A percentile compares a stretch with the other conserved stretches of the same genome.
Evolutionary conservation across 2,329 filamentous ascomycete species (phyloP).

Genomic region (Phaeophleospora eucalypticola): DNA sequence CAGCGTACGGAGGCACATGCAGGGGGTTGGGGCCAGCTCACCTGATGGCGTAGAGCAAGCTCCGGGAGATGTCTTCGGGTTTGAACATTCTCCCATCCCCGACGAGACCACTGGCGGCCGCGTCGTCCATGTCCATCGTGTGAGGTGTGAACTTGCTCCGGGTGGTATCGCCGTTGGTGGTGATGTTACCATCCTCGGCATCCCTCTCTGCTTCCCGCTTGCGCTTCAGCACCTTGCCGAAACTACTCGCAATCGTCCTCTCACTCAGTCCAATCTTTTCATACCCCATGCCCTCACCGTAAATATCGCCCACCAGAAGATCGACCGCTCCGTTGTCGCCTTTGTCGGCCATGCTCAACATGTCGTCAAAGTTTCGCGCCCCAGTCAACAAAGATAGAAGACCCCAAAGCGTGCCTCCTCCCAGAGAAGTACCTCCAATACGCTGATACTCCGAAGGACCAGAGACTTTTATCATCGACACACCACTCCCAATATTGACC

Average conservation of each 20-base stretch:
- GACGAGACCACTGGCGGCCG: conserved; percentile 30
- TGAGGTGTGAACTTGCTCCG: conserved; percentile 26
- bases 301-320: conserved; percentile 96
- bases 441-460: conserved; percentile 81
- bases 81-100: conserved; percentile 58
- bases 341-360: conserved; percentile 84
- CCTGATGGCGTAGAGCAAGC: conserved; percentile 85
- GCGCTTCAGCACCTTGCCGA: conserved; percentile 93
- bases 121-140: conserved; percentile 28
- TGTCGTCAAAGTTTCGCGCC: conserved; percentile 94
- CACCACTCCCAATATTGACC: conserved; percentile 96
- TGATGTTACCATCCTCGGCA: conserved; percentile 66
- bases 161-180: conserved; percentile 47
- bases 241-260: conserved; percentile 90
- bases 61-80: conserved; percentile 81
- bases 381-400: conserved; percentile 86
- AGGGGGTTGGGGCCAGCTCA: conserved; percentile 26
- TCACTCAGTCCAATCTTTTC: conserved; percentile 94
- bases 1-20: conserved; percentile 18
- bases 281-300: conserved; percentile 94
- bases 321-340: conserved; percentile 93
- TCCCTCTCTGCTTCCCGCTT: conserved; percentile 77
- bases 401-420: conserved; percentile 97
- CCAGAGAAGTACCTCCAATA: conserved; percentile 90
- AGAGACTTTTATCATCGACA: conserved; percentile 95